phyloP scores from a whole-genome alignment of 495 filamentous ascomycete genomes.

The Sporormia fimetaria region DNA sequence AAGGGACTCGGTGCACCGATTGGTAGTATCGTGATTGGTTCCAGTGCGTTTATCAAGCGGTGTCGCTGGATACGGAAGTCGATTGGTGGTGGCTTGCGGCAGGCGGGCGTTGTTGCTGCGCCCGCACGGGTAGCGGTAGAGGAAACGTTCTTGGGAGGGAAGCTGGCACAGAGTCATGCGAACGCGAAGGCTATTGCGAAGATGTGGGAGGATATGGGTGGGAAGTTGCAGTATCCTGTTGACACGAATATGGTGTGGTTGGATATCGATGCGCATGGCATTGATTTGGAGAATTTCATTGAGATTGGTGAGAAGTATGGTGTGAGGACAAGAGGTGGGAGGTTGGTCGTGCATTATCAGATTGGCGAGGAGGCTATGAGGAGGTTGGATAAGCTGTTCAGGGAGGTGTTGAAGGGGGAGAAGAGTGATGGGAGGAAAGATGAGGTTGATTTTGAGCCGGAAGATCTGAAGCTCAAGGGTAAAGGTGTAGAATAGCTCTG shows the following conservation, averaged over 20 bases:
- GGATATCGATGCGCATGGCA: conserved; percentile 48
- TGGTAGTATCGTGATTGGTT: conserved; percentile 67
- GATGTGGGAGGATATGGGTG: conserved; percentile 42
- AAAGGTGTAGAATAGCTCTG: conserved; percentile 10
- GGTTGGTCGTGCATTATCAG: conserved; percentile 58
- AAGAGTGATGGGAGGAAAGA: conserved; percentile 7
- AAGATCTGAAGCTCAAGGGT: conserved; percentile 14
- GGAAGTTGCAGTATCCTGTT: conserved; percentile 47
- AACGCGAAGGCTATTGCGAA: conserved; percentile 53
- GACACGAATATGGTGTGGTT: conserved; percentile 96
- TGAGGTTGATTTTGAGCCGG: conserved; percentile 1
- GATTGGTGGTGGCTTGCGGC: conserved; percentile 73
- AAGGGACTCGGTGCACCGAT: conserved; percentile 87
- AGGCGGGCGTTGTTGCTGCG: conserved; percentile 51
- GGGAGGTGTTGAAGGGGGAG: conserved; percentile 17
- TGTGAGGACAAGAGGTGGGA: conserved; percentile 39
- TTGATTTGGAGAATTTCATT: conserved; percentile 37
- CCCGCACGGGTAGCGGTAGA: conserved; percentile 49
- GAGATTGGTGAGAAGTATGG: conserved; percentile 43
- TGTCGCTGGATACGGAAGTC: conserved; percentile 73
- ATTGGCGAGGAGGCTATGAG: conserved; percentile 43
- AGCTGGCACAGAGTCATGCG: conserved; percentile 48
- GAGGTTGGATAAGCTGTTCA: conserved; percentile 35
- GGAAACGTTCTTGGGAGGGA: conserved; percentile 61
- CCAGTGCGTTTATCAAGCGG: conserved; percentile 51